Percentiles rank a stretch among this genome's conserved stretches.
These are phyloP conservation scores for Aspergillus candidus DNA, from an alignment of 2,329 filamentous ascomycete genomes.

Conservation along the genomic window DNA sequence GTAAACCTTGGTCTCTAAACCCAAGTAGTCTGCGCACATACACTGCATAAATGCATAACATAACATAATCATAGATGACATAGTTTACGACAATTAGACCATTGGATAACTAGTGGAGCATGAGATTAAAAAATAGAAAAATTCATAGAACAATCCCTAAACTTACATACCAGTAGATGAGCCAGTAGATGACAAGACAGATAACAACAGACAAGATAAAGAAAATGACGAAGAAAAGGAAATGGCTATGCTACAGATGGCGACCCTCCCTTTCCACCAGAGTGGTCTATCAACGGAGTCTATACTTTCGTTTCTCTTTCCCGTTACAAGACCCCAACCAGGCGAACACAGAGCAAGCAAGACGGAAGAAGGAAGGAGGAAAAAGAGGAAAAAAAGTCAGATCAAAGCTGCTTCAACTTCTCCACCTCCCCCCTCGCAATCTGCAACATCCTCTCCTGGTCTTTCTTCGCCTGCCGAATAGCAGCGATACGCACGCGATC, in stretches of 20 bases:
- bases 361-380: neutral
- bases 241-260: constrained; percentile 21
- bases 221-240: constrained; percentile 5
- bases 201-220: neutral
- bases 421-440: constrained; percentile 41
- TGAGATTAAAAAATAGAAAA: neutral
- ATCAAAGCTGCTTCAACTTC: constrained; percentile 32
- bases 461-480: constrained; percentile 40
- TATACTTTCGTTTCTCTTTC: too few species aligned
- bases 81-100: too few species aligned
- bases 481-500: constrained; percentile 34
- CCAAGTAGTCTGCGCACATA: too few species aligned
- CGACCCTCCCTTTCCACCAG: constrained; percentile 12
- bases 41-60: too few species aligned
- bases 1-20: too few species aligned
- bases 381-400: neutral
- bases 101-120: too few species aligned
- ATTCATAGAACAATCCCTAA: constrained; percentile 6
- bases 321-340: too few species aligned
- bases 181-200: too few species aligned
- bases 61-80: too few species aligned
- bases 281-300: too few species aligned
- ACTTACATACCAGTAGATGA: constrained; percentile 13
- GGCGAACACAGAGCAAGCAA: constrained; percentile 4
- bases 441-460: constrained; percentile 41